Evolutionary conservation across 805 yeast genomes (phyloP).

Genomic region (Saccharomycopsis schoenii): DNA sequence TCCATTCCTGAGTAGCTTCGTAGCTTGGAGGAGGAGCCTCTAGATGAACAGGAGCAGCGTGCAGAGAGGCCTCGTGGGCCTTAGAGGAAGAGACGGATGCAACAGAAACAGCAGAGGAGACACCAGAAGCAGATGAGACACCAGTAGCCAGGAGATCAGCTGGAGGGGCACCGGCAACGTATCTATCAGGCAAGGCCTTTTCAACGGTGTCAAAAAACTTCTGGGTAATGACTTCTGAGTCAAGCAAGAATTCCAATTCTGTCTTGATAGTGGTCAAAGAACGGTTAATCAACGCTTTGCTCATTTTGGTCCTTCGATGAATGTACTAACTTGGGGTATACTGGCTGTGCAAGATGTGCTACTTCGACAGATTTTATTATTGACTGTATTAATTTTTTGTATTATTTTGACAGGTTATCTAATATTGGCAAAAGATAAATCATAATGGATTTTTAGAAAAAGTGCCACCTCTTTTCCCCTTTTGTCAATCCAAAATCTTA

Average conservation of each 20-base stretch:
- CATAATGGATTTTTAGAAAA: too few relatives aligned
- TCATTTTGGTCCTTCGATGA: slow-evolving; percentile 22
- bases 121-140: slow-evolving; percentile 25
- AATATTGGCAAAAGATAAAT: too few relatives aligned
- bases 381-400: too few relatives aligned
- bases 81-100: slow-evolving; percentile 16
- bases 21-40: slow-evolving; percentile 9
- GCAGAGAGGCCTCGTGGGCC: slow-evolving; percentile 15
- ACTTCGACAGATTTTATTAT: too few relatives aligned
- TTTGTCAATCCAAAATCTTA: too few relatives aligned
- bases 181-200: slow-evolving; percentile 46
- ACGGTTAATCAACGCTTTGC: slow-evolving; percentile 59
- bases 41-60: slow-evolving; percentile 19
- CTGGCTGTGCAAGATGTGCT: too few relatives aligned
- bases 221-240: slow-evolving; percentile 60
- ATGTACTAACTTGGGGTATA: too few relatives aligned
- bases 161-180: slow-evolving; percentile 40
- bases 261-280: slow-evolving; percentile 66
- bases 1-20: slow-evolving; percentile 30
- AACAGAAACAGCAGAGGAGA: slow-evolving; percentile 21
- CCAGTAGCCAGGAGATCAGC: slow-evolving; percentile 31
- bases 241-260: slow-evolving; percentile 71
- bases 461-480: too few relatives aligned
- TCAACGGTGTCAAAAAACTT: slow-evolving; percentile 42
- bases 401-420: too few relatives aligned